These are phyloP conservation scores for Nannizziopsis arthrosporioides DNA, from an alignment of 2,329 filamentous ascomycete species.

Conservation along the genomic window DNA sequence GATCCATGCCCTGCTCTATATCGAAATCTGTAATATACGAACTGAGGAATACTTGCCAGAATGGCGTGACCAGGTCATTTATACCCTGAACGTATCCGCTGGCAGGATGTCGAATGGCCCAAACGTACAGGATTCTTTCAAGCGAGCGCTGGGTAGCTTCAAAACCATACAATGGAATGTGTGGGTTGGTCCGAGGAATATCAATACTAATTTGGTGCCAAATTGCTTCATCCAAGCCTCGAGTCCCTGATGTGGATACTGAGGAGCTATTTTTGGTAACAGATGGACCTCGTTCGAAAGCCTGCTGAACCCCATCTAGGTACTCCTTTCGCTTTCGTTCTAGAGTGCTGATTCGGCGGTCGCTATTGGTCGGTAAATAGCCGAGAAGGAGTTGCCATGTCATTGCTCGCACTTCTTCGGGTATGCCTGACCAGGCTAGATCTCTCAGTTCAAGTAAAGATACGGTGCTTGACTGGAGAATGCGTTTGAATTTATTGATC, in stretches of 20 bases:
- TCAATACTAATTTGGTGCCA: conserved; percentile 99
- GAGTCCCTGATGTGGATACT: conserved; percentile 38
- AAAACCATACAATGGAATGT: conserved; percentile 88
- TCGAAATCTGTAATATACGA: conserved; percentile 90
- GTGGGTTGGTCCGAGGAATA: conserved; percentile 88
- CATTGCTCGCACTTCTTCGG: conserved; percentile 91
- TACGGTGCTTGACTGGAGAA: conserved; percentile 84
- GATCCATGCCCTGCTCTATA: conserved; percentile 91
- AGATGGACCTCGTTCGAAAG: conserved; percentile 46
- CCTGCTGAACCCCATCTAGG: conserved; percentile 69
- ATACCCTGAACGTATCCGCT: conserved; percentile 98
- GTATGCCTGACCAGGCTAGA: conserved; percentile 86
- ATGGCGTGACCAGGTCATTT: conserved; percentile 93
- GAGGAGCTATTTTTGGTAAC: conserved; percentile 28
- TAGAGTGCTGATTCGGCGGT: conserved; percentile 75
- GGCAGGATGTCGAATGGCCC: conserved; percentile 93
- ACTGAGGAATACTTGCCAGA: conserved; percentile 94
- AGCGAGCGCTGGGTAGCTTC: conserved; percentile 90
- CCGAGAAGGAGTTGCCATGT: conserved; percentile 96
- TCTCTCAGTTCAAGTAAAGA: conserved; percentile 71
- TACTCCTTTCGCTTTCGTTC: conserved; percentile 96
- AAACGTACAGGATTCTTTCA: conserved; percentile 90
- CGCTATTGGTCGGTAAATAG: conserved; percentile 93
- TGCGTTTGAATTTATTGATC: conserved; percentile 97
- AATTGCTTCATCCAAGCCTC: conserved; percentile 86